Evolutionary conservation across 2,329 filamentous ascomycete species (phyloP), one percentile per base, ranked within the genome.

Genomic region (Thielaviopsis punctulata): DNA sequence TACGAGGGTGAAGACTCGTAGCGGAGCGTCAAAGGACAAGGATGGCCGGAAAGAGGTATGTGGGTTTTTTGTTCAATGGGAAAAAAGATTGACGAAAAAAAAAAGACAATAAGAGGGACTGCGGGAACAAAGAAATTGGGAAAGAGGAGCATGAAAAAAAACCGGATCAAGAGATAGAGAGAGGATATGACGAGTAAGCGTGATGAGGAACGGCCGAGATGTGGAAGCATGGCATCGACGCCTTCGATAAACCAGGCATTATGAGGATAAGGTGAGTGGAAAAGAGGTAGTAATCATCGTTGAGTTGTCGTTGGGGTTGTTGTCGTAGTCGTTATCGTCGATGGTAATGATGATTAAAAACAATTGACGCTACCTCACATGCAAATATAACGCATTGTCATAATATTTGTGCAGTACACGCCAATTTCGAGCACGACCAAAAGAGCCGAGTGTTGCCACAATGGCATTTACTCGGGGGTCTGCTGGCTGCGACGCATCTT

Each of bases 401-500:
- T 41, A 21, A 41, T 21, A 22, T 24, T 7, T 23, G 15, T 10
- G 21, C 15, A 7, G 51, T 56, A 36, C 19, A 22, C 23, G 30
- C n/a, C 3, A 24, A 21, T 8, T 47, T 49, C 24, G 46, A 39
- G 46, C 51, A 46, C 50, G 47, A 52, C 52, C 52, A 52, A 39
- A 46, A 43, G 23, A 24, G 52, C 45, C 30, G 48, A 30, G 45
- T 49, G 30, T 15, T 46, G 23, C 12, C 21, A 18, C 21, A 8
- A 39, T 57, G 36, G 36, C 8, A 7, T n/a, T 60, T 78, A 78
- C 65, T 79, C 76, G 48, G 67, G 59, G 49, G 70, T 63, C 60
- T 73, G 73, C 69, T 93, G 84, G 73, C 87, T 94, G 65, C 92
- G 86, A 62, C 92, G 87, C 81, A 93, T 93, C 79, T 98, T 98